phyloP scores from a whole-genome alignment of 1,284 basidiomycete genomes.

The Ceratobasidium sp. region DNA sequence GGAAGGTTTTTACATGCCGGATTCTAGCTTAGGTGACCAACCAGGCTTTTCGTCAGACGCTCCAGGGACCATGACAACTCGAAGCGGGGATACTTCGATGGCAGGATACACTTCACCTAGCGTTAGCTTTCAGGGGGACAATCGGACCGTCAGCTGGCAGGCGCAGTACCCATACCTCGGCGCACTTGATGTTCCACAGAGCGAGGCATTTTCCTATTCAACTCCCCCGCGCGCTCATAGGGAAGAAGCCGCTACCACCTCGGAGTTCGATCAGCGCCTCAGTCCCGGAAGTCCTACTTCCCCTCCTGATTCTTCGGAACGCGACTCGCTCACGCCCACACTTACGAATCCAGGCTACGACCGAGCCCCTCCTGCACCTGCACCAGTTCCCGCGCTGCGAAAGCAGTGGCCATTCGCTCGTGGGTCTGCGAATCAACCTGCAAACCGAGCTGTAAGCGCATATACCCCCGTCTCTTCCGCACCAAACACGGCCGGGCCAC shows the following conservation, averaged over 20 bases:
- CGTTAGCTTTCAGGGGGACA: neutral
- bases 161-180: constrained; percentile 34
- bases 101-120: constrained; percentile 8
- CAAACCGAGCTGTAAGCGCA: constrained; percentile 12
- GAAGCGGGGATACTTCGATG: neutral
- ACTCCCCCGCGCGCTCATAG: constrained; percentile 17
- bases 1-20: constrained; percentile 19
- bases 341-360: constrained; percentile 34
- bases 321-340: constrained; percentile 32
- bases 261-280: neutral
- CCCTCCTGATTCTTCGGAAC: constrained; percentile 32
- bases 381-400: constrained; percentile 2
- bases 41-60: constrained; percentile 12
- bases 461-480: constrained; percentile 19
- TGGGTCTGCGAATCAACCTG: constrained; percentile 13
- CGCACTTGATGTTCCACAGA: constrained; percentile 32
- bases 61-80: constrained; percentile 3
- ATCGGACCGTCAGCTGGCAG: constrained; percentile 20
- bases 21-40: constrained; percentile 26
- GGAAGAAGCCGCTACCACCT: neutral
- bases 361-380: too few relatives aligned
- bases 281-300: constrained; percentile 8
- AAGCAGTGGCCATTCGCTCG: constrained; percentile 33
- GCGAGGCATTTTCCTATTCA: constrained; percentile 25
- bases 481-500: constrained; percentile 5